Conservation (phyloP, 257 asterid species). For the Scutellaria minor region DNA sequence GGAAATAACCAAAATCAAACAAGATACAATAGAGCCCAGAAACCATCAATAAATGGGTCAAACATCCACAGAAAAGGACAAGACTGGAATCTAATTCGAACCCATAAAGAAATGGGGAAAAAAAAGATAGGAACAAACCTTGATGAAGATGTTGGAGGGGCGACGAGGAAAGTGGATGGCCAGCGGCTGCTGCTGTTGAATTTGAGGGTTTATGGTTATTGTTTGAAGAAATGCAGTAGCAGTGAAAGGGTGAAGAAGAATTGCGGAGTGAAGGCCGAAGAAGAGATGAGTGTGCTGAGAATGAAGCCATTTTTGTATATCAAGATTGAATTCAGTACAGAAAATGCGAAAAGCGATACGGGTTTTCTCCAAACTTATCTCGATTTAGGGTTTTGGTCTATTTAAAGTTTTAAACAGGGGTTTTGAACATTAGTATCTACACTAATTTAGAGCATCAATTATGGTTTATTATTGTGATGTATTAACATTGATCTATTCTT, state of each 20-base stretch:
- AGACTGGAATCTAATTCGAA: not conserved
- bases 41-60: conserved; percentile 14
- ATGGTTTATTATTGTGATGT: too few species aligned
- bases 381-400: too few species aligned
- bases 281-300: conserved; percentile 28
- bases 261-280: conserved; percentile 4
- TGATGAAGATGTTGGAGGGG: conserved; percentile 4
- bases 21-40: not conserved
- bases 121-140: not conserved
- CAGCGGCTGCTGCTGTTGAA: not conserved
- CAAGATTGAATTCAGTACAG: not conserved
- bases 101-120: not conserved
- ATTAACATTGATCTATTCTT: too few species aligned
- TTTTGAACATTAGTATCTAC: too few species aligned
- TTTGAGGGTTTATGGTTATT: conserved; percentile 19
- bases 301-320: conserved; percentile 23
- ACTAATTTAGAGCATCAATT: too few species aligned
- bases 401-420: too few species aligned
- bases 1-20: not conserved
- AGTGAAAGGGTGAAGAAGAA: conserved; percentile 17
- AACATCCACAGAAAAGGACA: conserved; percentile 10
- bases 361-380: not conserved
- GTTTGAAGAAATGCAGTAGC: conserved; percentile 16
- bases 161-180: conserved; percentile 28
- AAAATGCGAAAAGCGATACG: not conserved